A percentile compares a stretch with the other conserved stretches of the same genome.
Evolutionary conservation across 2,329 filamentous ascomycete species (phyloP).

Genomic region (Sclerotinia subarctica): DNA sequence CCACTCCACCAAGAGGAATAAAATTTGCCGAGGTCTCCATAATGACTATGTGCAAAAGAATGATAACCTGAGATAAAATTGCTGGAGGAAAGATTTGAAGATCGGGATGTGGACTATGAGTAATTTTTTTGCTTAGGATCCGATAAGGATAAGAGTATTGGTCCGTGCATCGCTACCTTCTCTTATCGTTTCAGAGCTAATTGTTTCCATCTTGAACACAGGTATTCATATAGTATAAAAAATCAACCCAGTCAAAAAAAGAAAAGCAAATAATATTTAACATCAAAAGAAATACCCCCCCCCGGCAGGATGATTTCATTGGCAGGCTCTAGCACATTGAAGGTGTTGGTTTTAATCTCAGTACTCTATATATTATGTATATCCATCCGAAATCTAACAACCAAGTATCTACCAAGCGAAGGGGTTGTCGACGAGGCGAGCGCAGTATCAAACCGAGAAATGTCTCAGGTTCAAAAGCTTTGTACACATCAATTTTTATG

Average conservation of each 20-base stretch:
- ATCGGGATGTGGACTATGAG: not conserved
- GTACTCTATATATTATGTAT: too few species aligned
- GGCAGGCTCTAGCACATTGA: too few species aligned
- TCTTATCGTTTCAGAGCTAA: too few species aligned
- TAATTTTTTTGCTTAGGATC: conserved; percentile 10
- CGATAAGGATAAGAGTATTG: conserved; percentile 17
- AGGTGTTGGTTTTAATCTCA: too few species aligned
- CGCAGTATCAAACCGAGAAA: not conserved
- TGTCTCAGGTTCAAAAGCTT: not conserved
- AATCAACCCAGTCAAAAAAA: too few species aligned
- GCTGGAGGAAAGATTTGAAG: not conserved
- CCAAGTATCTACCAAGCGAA: not conserved
- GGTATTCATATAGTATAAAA: too few species aligned
- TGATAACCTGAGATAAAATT: not conserved
- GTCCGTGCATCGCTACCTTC: not conserved
- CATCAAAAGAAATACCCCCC: too few species aligned
- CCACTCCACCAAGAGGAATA: conserved; percentile 21
- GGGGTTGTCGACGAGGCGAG: not conserved
- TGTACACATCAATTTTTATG: not conserved
- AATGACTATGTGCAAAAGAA: not conserved
- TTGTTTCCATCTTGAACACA: too few species aligned
- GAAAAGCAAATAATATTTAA: too few species aligned
- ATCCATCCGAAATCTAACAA: too few species aligned
- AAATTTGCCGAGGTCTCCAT: conserved; percentile 24
- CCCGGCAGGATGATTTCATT: too few species aligned